Percentiles rank a stretch among this genome's conserved stretches.
Evolutionary conservation across 1,284 basidiomycete species (phyloP).

Genomic region (Inonotus obliquus): DNA sequence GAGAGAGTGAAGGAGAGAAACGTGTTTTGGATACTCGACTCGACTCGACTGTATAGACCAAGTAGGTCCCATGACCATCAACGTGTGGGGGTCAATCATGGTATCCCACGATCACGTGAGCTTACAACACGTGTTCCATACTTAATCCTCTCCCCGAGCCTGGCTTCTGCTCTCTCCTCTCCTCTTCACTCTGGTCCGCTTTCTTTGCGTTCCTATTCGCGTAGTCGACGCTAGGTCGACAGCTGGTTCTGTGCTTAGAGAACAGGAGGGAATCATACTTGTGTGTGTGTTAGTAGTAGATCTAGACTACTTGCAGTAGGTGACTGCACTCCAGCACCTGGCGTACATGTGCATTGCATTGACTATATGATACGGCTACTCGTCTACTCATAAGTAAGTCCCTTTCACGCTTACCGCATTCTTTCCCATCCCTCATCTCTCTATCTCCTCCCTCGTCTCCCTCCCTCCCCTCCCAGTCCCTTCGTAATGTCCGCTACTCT

Average conservation of each 20-base stretch:
- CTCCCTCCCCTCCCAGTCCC: background rate
- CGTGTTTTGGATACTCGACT: background rate
- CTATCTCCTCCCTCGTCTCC: background rate
- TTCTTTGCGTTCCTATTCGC: background rate
- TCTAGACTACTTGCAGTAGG: background rate
- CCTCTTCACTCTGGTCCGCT: background rate
- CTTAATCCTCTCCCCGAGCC: background rate
- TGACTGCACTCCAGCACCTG: no score
- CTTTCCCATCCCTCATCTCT: background rate
- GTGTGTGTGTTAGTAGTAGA: background rate
- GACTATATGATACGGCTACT: background rate
- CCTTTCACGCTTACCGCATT: background rate
- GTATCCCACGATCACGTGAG: background rate
- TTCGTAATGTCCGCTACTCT: conserved; percentile 8
- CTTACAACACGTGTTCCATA: background rate
- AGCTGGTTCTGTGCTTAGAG: background rate
- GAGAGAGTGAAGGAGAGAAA: background rate
- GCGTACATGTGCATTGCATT: background rate
- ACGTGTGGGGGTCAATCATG: background rate
- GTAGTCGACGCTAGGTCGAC: background rate
- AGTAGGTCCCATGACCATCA: background rate
- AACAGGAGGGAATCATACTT: background rate
- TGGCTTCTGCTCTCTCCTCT: background rate
- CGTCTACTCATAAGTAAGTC: conserved; percentile 1
- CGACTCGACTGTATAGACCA: background rate